Conservation (phyloP, 2,329 filamentous ascomycete genomes). For the Sordariomycetes sp. region DNA sequence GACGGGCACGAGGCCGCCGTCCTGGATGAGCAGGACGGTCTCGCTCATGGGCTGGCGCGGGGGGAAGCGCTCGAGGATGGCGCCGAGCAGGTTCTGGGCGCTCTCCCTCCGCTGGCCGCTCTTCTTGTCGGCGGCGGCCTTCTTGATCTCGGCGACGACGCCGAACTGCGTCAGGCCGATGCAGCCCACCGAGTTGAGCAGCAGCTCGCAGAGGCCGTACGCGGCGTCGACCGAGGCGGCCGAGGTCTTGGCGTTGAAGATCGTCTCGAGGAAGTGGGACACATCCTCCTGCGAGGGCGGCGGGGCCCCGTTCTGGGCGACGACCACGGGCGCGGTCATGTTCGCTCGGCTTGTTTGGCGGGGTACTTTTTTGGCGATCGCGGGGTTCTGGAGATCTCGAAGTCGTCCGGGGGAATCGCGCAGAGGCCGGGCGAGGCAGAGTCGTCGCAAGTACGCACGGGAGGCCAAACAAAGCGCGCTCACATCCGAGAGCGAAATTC, state of each 20-base stretch:
- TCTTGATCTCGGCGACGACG: constrained; percentile 44
- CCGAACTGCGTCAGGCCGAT: constrained; percentile 42
- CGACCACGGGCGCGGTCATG: constrained; percentile 36
- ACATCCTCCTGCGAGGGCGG: constrained; percentile 59
- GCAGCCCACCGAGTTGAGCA: constrained; percentile 43
- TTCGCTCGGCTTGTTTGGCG: constrained; percentile 27
- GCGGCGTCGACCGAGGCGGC: constrained; percentile 56
- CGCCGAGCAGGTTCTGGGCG: constrained; percentile 88
- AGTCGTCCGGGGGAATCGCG: not conserved
- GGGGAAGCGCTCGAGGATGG: constrained; percentile 84
- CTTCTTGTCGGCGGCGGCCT: constrained; percentile 91
- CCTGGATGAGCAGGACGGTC: constrained; percentile 70
- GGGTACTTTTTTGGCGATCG: not conserved
- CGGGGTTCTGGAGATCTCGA: not conserved
- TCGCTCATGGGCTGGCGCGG: constrained; percentile 68
- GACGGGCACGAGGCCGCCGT: constrained; percentile 59
- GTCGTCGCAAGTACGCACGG: not conserved
- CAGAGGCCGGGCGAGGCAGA: not conserved
- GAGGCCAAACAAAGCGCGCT: not conserved
- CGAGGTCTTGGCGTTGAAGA: constrained; percentile 61
- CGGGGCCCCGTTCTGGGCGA: constrained; percentile 36
- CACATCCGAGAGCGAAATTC: not conserved
- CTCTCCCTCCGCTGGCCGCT: constrained; percentile 75
- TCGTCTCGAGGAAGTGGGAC: constrained; percentile 49
- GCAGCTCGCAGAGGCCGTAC: constrained; percentile 49